A percentile compares a stretch with the other conserved stretches of the same genome.
Evolutionary conservation across 2,329 filamentous ascomycete species (phyloP).

Genomic region (Chaetothyriales sp.): DNA sequence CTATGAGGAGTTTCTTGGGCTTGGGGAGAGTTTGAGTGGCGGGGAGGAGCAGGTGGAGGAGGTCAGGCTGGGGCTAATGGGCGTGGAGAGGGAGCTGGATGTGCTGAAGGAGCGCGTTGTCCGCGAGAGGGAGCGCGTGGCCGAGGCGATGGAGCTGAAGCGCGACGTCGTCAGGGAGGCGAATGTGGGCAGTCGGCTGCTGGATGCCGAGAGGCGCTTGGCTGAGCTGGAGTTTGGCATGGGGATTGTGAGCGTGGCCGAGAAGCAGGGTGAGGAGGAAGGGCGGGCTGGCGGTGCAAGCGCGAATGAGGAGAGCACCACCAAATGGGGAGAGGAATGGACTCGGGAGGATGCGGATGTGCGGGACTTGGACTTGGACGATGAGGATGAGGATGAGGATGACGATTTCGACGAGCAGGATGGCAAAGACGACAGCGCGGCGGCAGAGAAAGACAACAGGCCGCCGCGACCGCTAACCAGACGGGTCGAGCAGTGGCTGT

Average conservation of each 20-base stretch:
- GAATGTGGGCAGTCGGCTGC: conserved; percentile 40
- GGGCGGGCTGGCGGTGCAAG: conserved; percentile 11
- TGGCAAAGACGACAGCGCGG: conserved; percentile 24
- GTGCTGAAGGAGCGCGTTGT: conserved; percentile 55
- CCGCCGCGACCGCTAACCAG: conserved; percentile 30
- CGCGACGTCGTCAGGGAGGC: conserved; percentile 36
- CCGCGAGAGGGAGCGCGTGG: conserved; percentile 50
- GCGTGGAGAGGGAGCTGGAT: conserved; percentile 70
- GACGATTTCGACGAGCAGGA: conserved; percentile 22
- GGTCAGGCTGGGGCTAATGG: conserved; percentile 71
- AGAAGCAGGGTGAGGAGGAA: conserved; percentile 18
- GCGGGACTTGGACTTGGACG: background rate
- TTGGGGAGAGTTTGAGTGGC: conserved; percentile 68
- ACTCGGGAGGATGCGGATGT: background rate
- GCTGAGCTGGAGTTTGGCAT: conserved; percentile 41
- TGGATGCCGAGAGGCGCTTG: conserved; percentile 34
- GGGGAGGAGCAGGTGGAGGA: conserved; percentile 88
- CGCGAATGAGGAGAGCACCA: conserved; percentile 24
- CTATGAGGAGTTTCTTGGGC: conserved; percentile 76
- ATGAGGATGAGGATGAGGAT: conserved; percentile 10
- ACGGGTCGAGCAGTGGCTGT: conserved; percentile 41
- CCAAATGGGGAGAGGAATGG: conserved; percentile 19
- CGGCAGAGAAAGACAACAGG: conserved; percentile 21
- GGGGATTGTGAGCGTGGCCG: background rate
- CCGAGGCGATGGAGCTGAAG: conserved; percentile 51